Conservation (phyloP, 176 grass and related monocot genomes). For the Elymus sibiricus region DNA sequence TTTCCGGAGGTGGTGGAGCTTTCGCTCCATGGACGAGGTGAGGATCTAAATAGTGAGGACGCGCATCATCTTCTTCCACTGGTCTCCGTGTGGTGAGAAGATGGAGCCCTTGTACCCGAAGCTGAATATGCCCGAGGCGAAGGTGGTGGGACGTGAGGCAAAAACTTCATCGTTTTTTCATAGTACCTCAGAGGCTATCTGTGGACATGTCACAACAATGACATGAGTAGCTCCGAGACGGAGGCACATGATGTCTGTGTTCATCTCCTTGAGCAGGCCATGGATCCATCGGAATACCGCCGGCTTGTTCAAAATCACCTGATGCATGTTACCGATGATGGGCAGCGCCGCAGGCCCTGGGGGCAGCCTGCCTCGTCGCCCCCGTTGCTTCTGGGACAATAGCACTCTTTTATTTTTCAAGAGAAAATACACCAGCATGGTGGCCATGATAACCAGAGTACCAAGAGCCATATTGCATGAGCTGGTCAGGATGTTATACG, state of each 20-base stretch:
- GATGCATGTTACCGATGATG: not conserved
- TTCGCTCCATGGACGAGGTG: not conserved
- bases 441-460: not conserved
- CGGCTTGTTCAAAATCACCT: not conserved
- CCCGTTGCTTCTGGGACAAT: not conserved
- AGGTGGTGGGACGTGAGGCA: not conserved
- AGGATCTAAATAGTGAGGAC: conserved; percentile 19
- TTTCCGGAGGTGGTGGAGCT: not conserved
- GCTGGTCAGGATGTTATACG: not conserved
- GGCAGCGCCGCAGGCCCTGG: not conserved
- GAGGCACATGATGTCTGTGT: not conserved
- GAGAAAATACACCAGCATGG: not conserved
- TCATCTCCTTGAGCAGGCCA: not conserved
- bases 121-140: not conserved
- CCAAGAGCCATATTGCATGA: not conserved
- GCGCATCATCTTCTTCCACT: conserved; percentile 41
- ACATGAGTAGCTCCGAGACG: not conserved
- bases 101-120: not conserved
- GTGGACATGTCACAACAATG: not conserved
- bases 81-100: not conserved
- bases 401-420: too few relatives aligned
- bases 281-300: conserved; percentile 1
- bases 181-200: not conserved
- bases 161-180: not conserved
- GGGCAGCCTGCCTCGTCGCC: not conserved